Evolutionary conservation across 345 rosid genomes (phyloP), one percentile per base, ranked within the genome.

Genomic region (Salix purpurea): DNA sequence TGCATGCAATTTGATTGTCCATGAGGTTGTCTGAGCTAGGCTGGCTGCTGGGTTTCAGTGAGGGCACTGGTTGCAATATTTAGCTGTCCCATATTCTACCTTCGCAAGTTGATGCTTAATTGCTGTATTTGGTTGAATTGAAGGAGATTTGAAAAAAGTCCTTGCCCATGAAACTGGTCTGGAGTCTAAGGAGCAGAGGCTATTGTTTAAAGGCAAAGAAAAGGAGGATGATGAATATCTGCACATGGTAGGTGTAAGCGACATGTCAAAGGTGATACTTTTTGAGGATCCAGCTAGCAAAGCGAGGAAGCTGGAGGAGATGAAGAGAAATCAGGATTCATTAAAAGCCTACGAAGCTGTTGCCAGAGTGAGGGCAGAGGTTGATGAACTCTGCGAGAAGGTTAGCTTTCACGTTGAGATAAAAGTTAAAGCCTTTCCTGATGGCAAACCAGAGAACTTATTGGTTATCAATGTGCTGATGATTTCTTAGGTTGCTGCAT

Each of bases 281-380:
- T 75, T 87, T 60, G 88, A 87, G 72, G 88, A 87, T 67, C 90
- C 90, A 21, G 90, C 88, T n/a, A 80, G 84, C 82, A 87, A 82
- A 77, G 90, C 84, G 85, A 82, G 83, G 81, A 87, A 87, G 75
- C 79, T 85, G 15, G 80, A 79, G 80, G 86, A 83, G 79, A 81
- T 86, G 83, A 79, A 74, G 62, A 79, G 74, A 69, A 82, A 87
- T 56, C 78, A 73, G 54, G 74, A 71, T n/a, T 56, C 78, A 32
- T 48, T 74, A 65, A 76, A 77, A 76, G 84, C 86, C 54, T 77
- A 70, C 36, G 87, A 83, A 78, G 80, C 83, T 15, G 79, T 87
- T 15, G 86, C 74, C 77, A 70, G 65, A 74, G 87, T 84, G 79
- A 85, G 85, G 66, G 75, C 82, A 37, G 89, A 87, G 72, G 88